phyloP scores from a whole-genome alignment of 1,284 basidiomycete genomes.

The Ceratobasidium sp. region DNA sequence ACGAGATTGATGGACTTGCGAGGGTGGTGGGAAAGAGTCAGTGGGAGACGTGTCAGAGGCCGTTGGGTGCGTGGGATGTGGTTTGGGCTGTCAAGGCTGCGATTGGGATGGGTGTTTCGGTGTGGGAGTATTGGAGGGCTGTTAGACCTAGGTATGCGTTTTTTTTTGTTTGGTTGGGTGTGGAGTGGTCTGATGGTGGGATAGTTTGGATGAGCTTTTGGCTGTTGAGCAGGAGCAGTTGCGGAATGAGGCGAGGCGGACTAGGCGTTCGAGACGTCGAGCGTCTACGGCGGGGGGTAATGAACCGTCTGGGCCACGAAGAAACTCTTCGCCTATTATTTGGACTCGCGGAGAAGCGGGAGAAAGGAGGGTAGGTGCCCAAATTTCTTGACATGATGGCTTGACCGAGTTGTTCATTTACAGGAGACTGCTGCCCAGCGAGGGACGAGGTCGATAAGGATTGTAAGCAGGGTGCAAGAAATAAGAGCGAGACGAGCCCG shows the following conservation, averaged over 20 bases:
- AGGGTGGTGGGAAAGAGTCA: constrained; percentile 31
- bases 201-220: constrained; percentile 33
- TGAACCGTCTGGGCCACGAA: not conserved
- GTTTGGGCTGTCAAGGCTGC: constrained; percentile 73
- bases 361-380: constrained; percentile 9
- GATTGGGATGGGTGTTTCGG: constrained; percentile 65
- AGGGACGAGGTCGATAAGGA: constrained; percentile 2
- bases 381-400: not conserved
- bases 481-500: constrained; percentile 9
- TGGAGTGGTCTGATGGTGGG: not conserved
- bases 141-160: constrained; percentile 30
- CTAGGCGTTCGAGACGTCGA: not conserved
- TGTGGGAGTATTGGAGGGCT: constrained; percentile 55
- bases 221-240: constrained; percentile 15
- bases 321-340: constrained; percentile 17
- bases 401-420: not conserved
- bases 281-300: not conserved
- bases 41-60: constrained; percentile 49
- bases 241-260: constrained; percentile 1
- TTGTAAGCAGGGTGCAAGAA: constrained; percentile 14
- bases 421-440: constrained; percentile 5
- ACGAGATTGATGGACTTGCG: constrained; percentile 12
- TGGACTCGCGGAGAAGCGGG: constrained; percentile 29
- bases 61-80: constrained; percentile 74
- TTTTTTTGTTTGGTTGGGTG: not conserved